Conservation (phyloP, 2,329 filamentous ascomycete species). For the Plectosphaerella plurivora region DNA sequence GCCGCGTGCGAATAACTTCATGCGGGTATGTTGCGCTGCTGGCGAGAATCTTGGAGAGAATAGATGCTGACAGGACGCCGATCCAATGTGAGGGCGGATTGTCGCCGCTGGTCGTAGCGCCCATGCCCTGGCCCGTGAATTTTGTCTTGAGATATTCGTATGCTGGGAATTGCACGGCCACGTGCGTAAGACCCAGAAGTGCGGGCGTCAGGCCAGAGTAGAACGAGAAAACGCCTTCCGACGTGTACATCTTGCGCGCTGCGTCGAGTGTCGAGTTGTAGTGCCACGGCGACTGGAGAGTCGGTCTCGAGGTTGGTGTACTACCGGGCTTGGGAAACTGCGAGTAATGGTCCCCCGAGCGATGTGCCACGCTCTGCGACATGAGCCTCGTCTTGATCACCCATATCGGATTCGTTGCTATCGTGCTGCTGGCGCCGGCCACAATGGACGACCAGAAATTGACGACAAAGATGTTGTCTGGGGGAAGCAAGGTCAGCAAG, state of each 20-base stretch:
- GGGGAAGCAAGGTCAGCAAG: slow-evolving; percentile 13
- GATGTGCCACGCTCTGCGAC: slow-evolving; percentile 70
- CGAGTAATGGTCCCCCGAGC: slow-evolving; percentile 41
- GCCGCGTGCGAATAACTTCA: slow-evolving; percentile 86
- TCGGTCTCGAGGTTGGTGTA: slow-evolving; percentile 50
- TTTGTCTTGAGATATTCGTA: slow-evolving; percentile 90
- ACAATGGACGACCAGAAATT: slow-evolving; percentile 87
- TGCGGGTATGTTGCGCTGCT: slow-evolving; percentile 96
- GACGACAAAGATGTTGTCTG: slow-evolving; percentile 72
- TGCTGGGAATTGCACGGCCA: slow-evolving; percentile 93
- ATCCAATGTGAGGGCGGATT: slow-evolving; percentile 66
- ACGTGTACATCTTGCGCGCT: slow-evolving; percentile 90
- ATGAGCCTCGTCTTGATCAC: slow-evolving; percentile 98
- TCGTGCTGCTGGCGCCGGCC: slow-evolving; percentile 86
- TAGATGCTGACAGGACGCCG: slow-evolving; percentile 82
- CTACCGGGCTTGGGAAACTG: slow-evolving; percentile 43
- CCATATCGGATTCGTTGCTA: slow-evolving; percentile 97
- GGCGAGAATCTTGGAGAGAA: slow-evolving; percentile 89
- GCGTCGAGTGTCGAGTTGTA: slow-evolving; percentile 88
- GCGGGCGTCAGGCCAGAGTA: slow-evolving; percentile 94
- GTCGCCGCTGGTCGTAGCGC: slow-evolving; percentile 53
- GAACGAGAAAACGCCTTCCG: slow-evolving; percentile 84
- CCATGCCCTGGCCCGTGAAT: slow-evolving; percentile 89
- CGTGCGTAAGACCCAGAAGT: slow-evolving; percentile 85
- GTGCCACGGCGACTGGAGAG: slow-evolving; percentile 73